phyloP scores from a whole-genome alignment of 306 rosid genomes.

The Delonix regia region DNA sequence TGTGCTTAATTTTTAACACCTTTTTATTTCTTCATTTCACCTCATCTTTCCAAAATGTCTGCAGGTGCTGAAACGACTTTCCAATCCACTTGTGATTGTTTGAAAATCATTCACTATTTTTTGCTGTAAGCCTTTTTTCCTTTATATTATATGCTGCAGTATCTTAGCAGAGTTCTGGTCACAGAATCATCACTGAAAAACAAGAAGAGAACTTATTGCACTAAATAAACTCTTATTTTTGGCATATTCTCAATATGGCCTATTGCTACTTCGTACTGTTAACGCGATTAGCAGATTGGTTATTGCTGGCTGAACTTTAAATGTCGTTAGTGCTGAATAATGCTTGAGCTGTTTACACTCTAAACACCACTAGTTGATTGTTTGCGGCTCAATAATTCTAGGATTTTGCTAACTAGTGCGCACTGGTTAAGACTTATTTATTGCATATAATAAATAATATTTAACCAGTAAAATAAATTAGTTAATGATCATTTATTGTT shows the following conservation, averaged over 20 bases:
- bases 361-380: too few species aligned
- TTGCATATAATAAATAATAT: too few species aligned
- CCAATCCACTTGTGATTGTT: conserved; percentile 78
- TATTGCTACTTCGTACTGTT: background rate
- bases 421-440: too few species aligned
- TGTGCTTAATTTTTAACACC: background rate
- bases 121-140: conserved; percentile 67
- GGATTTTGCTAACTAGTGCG: too few species aligned
- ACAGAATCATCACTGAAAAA: conserved; percentile 19
- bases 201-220: background rate
- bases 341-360: too few species aligned
- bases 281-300: background rate
- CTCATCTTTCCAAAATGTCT: conserved; percentile 6
- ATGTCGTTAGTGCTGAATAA: background rate
- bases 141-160: conserved; percentile 16
- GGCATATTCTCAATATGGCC: conserved; percentile 14
- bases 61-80: conserved; percentile 70
- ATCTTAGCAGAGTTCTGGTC: conserved; percentile 19
- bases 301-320: background rate
- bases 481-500: too few species aligned
- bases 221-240: conserved; percentile 23
- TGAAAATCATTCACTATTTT: conserved; percentile 96
- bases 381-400: too few species aligned
- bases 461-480: too few species aligned
- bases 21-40: background rate